phyloP scores from a whole-genome alignment of 2,329 filamentous ascomycete species.

The Ascochyta pisi region DNA sequence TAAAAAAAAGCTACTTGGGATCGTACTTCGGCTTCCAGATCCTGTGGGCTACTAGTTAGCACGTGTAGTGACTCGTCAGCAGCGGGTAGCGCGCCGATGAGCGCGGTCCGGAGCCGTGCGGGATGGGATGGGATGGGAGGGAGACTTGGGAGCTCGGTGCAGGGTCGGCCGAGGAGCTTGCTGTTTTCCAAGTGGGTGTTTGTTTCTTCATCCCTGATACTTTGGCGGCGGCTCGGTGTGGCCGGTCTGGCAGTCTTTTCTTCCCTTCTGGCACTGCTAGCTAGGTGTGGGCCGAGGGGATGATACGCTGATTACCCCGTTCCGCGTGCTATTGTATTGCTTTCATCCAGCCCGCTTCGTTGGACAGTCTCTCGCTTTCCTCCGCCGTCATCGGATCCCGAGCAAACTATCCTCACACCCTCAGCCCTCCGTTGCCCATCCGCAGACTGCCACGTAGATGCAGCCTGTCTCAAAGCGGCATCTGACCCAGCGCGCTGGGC shows the following conservation, averaged over 20 bases:
- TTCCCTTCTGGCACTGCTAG: too few species aligned
- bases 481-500: slow-evolving; percentile 17
- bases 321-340: too few species aligned
- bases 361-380: slow-evolving; percentile 1
- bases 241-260: too few species aligned
- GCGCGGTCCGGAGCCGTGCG: background rate
- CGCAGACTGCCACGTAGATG: slow-evolving; percentile 48
- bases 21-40: slow-evolving; percentile 99
- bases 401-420: slow-evolving; percentile 8
- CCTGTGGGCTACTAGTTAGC: slow-evolving; percentile 60
- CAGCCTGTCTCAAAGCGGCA: slow-evolving; percentile 23
- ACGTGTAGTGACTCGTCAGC: slow-evolving; percentile 26
- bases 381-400: slow-evolving; percentile 6
- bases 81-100: slow-evolving; percentile 6
- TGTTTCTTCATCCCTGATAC: too few species aligned
- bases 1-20: slow-evolving; percentile 51
- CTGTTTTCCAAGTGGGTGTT: too few species aligned
- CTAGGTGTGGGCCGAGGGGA: too few species aligned
- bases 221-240: too few species aligned
- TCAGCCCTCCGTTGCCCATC: slow-evolving; percentile 30
- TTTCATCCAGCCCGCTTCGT: background rate
- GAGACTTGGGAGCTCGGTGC: background rate
- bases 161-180: background rate
- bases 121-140: background rate
- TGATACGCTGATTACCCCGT: too few species aligned